Conservation (phyloP, 805 yeast species). For the Lachancea sp. region DNA sequence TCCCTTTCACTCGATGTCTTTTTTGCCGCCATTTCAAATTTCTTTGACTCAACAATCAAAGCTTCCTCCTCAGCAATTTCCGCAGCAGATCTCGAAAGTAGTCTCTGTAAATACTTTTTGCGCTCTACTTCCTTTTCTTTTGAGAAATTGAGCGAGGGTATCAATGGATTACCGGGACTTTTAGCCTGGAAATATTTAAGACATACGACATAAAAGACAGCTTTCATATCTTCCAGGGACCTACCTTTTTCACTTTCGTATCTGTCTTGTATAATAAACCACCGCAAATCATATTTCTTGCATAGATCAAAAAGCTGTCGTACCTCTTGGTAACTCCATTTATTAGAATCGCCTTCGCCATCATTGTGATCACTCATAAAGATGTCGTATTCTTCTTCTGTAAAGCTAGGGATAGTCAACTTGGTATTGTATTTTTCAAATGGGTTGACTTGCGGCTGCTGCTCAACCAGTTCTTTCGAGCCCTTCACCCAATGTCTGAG, state of each 20-base stretch:
- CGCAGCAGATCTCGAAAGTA: conserved; percentile 82
- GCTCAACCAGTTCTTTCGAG: conserved; percentile 37
- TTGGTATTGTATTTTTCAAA: conserved; percentile 71
- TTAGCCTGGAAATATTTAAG: conserved; percentile 45
- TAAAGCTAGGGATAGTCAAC: conserved; percentile 63
- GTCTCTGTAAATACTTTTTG: conserved; percentile 69
- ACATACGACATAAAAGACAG: conserved; percentile 67
- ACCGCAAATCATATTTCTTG: conserved; percentile 44
- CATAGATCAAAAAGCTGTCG: conserved; percentile 69
- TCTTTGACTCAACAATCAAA: conserved; percentile 82
- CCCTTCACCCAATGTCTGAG: conserved; percentile 88
- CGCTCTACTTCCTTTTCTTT: conserved; percentile 69
- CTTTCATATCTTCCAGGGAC: conserved; percentile 73
- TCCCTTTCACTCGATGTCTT: conserved; percentile 80
- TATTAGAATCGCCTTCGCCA: neutral
- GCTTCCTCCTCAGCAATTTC: conserved; percentile 98
- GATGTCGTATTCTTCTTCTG: conserved; percentile 51
- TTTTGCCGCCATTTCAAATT: conserved; percentile 88
- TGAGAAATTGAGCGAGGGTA: conserved; percentile 63
- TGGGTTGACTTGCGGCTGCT: conserved; percentile 38
- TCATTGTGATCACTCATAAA: conserved; percentile 37
- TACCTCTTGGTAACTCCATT: conserved; percentile 77
- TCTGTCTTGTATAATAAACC: conserved; percentile 64
- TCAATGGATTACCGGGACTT: conserved; percentile 41
- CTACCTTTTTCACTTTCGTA: conserved; percentile 37